phyloP scores from a whole-genome alignment of 805 yeast genomes.

The Hanseniaspora occidentalis region DNA sequence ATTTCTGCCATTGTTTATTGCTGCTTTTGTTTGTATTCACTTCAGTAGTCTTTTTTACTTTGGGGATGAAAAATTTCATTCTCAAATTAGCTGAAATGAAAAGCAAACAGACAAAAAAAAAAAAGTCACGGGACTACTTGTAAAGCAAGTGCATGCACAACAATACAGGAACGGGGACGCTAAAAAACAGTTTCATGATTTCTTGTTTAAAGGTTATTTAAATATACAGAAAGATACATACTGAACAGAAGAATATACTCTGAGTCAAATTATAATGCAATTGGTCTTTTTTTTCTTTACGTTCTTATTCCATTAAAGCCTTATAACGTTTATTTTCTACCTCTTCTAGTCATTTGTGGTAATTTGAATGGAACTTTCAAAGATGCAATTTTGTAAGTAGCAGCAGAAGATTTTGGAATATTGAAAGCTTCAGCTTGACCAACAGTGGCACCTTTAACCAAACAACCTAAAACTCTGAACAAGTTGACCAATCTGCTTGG shows the following conservation, averaged over 20 bases:
- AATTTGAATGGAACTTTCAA: constrained; percentile 80
- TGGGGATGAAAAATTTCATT: too few species aligned
- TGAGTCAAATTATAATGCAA: too few species aligned
- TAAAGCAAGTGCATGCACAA: neutral
- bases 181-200: neutral
- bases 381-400: constrained; percentile 65
- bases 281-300: too few species aligned
- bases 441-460: constrained; percentile 54
- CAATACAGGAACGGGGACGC: neutral
- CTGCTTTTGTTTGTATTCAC: too few species aligned
- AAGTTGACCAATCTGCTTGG: constrained; percentile 58
- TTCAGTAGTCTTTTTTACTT: too few species aligned
- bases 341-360: constrained; percentile 70
- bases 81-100: too few species aligned
- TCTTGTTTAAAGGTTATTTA: neutral
- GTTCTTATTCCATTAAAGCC: too few species aligned
- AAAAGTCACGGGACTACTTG: too few species aligned
- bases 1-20: neutral
- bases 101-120: too few species aligned
- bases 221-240: neutral
- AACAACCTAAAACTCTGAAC: constrained; percentile 74
- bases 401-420: constrained; percentile 44
- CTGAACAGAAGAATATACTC: too few species aligned
- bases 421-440: constrained; percentile 68
- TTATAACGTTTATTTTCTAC: constrained; percentile 21